Evolutionary conservation across 176 grass and related monocot genomes (phyloP), one percentile per base, ranked within the genome.

Genomic region (Musa troglodytarum): DNA sequence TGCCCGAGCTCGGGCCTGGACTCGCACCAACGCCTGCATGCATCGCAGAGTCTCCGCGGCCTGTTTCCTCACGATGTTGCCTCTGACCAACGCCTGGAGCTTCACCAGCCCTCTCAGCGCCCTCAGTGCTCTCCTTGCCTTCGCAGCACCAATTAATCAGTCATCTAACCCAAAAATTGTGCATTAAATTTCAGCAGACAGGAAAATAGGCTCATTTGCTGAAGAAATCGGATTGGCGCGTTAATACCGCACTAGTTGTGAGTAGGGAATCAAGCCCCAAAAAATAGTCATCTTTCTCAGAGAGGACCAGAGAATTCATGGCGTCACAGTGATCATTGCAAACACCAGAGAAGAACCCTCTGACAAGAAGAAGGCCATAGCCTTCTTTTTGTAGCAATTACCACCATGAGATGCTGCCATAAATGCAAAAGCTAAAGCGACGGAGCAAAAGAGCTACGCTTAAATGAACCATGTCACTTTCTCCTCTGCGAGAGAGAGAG

Each of bases 21-120:
- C 91, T 50, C 95, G 80, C 24, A 89, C 84, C 76, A 99, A 83
- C 5, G 95, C 95, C 58, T 94, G 84, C 95, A 99, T 99, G 95
- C 95, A 92, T 25, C 95, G 88, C 22, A 99, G 81, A 19, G 95
- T 92, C 86, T 99, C 90, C 17, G 91, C 90, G 49, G 95, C 91
- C 80, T 99, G 91, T 80, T 92, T 86, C 74, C 91, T 88, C 1
- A 99, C 95, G 57, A 99, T 99, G 88, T 94, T 91, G 72, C 95
- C 95, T 50, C 95, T 89, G 34, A 91, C 95, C 65, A 99, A 79
- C 11, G 95, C 95, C 79, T 99, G 95, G 19, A 99, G 90, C 81
- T 99, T 99, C 73, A 99, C 91, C 76, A 99, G 78, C 10, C 95
- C 88, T 20, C 81, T 87, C 24, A 99, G 76, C 53, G 95, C 95